Evolutionary conservation across 805 yeast genomes (phyloP).

Genomic region (Clavispora santaluciae): DNA sequence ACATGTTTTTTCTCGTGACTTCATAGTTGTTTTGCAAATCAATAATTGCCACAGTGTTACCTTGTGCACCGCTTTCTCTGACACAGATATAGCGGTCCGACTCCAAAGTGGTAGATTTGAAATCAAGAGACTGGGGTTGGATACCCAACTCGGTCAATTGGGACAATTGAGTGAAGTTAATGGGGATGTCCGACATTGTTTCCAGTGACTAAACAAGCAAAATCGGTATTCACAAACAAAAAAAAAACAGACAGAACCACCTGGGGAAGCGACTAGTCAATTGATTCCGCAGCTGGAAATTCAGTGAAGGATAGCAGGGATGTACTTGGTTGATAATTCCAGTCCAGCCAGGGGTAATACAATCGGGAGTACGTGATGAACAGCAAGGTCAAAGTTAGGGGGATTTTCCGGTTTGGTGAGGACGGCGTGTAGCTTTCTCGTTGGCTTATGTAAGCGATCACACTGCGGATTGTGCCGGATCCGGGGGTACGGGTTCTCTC

Average conservation of each 20-base stretch:
- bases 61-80: conserved; percentile 55
- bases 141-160: conserved; percentile 85
- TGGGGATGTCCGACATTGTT: conserved; percentile 66
- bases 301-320: not conserved
- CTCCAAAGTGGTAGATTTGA: conserved; percentile 90
- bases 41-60: conserved; percentile 91
- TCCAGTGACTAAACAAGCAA: not conserved
- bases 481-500: not conserved
- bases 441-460: conserved; percentile 3
- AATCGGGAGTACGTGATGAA: conserved; percentile 13
- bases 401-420: conserved; percentile 52
- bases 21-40: conserved; percentile 76
- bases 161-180: conserved; percentile 92
- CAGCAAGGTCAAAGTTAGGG: conserved; percentile 95
- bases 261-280: not conserved
- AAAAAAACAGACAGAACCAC: not conserved
- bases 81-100: conserved; percentile 86
- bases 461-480: not conserved
- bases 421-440: conserved; percentile 1
- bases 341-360: conserved; percentile 1
- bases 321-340: not conserved
- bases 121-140: conserved; percentile 78
- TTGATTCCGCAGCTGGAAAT: not conserved
- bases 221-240: not conserved
- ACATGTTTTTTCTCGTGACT: conserved; percentile 86